Percentiles rank a stretch among this genome's conserved stretches.
Conservation (phyloP, 2,329 filamentous ascomycete species). For the Trichoderma pleuroti region DNA sequence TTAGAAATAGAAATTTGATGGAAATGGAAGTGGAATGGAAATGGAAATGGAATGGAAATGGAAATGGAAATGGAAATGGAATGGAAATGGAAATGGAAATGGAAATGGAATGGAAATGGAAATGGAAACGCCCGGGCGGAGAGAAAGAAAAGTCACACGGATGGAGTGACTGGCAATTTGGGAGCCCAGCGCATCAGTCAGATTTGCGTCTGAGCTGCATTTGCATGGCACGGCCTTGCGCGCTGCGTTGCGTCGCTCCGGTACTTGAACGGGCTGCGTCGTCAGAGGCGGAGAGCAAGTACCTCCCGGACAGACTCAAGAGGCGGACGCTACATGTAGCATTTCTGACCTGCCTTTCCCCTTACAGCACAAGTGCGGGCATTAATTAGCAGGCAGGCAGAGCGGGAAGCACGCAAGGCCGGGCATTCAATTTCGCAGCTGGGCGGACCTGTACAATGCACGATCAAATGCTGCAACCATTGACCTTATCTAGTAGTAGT, state of each 20-base stretch:
- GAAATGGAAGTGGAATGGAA: neutral
- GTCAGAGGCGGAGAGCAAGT: neutral
- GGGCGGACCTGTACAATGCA: neutral
- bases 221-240: neutral
- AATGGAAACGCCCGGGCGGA: neutral
- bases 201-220: neutral
- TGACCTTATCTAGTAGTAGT: neutral
- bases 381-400: neutral
- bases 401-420: neutral
- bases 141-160: neutral
- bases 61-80: neutral
- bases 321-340: neutral
- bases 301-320: neutral
- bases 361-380: neutral
- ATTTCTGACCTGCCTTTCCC: neutral
- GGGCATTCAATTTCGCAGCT: neutral
- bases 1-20: conserved; percentile 10
- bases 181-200: neutral
- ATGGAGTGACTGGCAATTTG: neutral
- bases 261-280: neutral
- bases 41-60: neutral
- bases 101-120: neutral
- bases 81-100: neutral
- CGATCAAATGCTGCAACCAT: neutral
- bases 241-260: neutral